Evolutionary conservation across 2,329 filamentous ascomycete species (phyloP), one percentile per base, ranked within the genome.

Genomic region (Penicillium palitans): DNA sequence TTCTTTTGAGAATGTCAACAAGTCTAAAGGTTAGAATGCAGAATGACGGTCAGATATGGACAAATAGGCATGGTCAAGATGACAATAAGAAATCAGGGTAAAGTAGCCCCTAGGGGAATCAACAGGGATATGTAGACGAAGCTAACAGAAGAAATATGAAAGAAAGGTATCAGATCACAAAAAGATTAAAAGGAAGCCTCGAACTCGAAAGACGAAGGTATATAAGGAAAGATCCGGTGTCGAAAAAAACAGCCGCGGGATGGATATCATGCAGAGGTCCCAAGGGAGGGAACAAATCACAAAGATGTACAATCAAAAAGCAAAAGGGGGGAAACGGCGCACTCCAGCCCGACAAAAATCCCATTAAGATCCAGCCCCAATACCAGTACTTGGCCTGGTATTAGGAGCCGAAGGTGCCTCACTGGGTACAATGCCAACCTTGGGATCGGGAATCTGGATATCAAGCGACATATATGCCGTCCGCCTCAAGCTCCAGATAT

Each of bases 391-490:
- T 4, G 74, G 74, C 54, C 73, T 67, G 41, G 72, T 76, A 39
- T 71, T 71, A 4, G 71, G 68, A 25, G 71, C 59, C 1, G 75
- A 77, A 17, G 66, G 65, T 4, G 62, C 70, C 42, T 77, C 74
- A 40, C 69, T 74, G 42, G 70, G 75, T 31, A 79, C 73, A 25
- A 80, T 72, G 46, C 78, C 76, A 17, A 81, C 74, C 62, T 81
- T 79, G 9, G 79, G 79, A 66, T 81, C 79, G 0, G 79, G 79
- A 33, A 81, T 80, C 63, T 81, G 79, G 39, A 81, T 80, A 61
- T 81, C 79, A 29, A 81, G 61, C 40, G 74, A 92, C 87, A 96
- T 88, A 74, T 96, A 97, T 1, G 90, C 93, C 40, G 93, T 96
- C 68, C 87, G 84, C 68, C 92, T 84, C 65, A 96, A 76, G 40